Conservation (phyloP, 176 grass and related monocot species). For the Saccharum officinarum region DNA sequence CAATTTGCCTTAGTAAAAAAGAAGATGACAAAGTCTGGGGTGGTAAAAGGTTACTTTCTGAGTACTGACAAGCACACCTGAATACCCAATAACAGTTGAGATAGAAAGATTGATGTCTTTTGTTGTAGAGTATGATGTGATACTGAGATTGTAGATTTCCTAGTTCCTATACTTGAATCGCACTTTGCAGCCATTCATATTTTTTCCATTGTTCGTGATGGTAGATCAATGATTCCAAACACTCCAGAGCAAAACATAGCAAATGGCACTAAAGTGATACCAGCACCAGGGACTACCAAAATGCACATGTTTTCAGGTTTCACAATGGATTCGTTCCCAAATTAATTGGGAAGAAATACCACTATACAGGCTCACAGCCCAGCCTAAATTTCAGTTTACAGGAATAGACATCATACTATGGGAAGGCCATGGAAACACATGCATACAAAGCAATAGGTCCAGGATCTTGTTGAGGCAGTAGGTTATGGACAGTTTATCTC, state of each 20-base stretch:
- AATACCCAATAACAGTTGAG: not conserved
- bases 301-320: not conserved
- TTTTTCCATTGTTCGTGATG: not conserved
- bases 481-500: not conserved
- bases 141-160: not conserved
- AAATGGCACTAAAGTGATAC: not conserved
- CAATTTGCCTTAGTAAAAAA: not conserved
- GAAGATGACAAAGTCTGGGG: not conserved
- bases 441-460: slow-evolving; percentile 9
- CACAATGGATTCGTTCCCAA: not conserved
- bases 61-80: not conserved
- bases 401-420: slow-evolving; percentile 8
- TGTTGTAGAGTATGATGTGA: slow-evolving; percentile 9
- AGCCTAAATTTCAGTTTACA: not conserved
- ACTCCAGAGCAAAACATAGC: not conserved
- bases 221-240: not conserved
- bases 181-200: not conserved
- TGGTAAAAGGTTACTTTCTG: not conserved
- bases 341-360: not conserved
- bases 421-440: not conserved
- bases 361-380: not conserved
- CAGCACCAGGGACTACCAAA: not conserved
- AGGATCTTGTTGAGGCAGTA: not conserved
- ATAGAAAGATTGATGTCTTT: not conserved
- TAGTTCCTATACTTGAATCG: not conserved